These are phyloP conservation scores for Guillardia theta DNA, from an alignment of 78 protist species.

Conservation along the genomic window DNA sequence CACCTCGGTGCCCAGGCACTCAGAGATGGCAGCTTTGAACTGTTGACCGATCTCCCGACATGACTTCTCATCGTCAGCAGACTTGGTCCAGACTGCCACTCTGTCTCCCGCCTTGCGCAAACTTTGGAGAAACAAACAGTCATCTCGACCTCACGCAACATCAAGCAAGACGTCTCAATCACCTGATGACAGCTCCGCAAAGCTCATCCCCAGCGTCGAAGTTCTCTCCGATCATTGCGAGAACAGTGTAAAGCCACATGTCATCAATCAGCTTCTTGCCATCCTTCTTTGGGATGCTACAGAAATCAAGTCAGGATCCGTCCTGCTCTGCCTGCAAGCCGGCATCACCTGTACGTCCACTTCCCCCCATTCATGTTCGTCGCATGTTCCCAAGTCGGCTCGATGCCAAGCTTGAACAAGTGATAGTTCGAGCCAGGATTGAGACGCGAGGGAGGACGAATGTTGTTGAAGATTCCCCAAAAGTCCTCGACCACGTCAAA, in stretches of 20 bases:
- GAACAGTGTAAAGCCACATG: slow-evolving; percentile 40
- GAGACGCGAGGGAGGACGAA: slow-evolving; percentile 42
- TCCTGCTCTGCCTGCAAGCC: background rate
- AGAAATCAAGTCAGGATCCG: background rate
- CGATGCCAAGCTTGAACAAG: slow-evolving; percentile 65
- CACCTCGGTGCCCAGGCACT: background rate
- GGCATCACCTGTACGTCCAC: slow-evolving; percentile 47
- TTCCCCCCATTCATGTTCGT: slow-evolving; percentile 61
- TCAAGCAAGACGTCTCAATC: no score
- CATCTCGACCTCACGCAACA: no score
- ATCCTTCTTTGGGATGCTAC: slow-evolving; percentile 2
- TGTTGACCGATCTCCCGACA: background rate
- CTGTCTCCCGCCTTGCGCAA: background rate
- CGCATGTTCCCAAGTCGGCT: slow-evolving; percentile 73
- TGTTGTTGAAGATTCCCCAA: slow-evolving; percentile 71
- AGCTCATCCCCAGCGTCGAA: background rate
- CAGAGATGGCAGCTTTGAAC: background rate
- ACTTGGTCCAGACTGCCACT: slow-evolving; percentile 17
- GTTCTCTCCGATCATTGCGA: slow-evolving; percentile 32
- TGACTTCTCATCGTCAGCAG: background rate
- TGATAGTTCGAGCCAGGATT: slow-evolving; percentile 52
- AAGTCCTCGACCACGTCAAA: slow-evolving; percentile 79
- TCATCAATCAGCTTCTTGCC: slow-evolving; percentile 30
- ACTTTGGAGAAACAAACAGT: no score
- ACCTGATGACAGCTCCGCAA: slow-evolving; percentile 44